Base-by-base conservation (phyloP, 495 filamentous ascomycete species). In the Penicillium diatomitis region DNA sequence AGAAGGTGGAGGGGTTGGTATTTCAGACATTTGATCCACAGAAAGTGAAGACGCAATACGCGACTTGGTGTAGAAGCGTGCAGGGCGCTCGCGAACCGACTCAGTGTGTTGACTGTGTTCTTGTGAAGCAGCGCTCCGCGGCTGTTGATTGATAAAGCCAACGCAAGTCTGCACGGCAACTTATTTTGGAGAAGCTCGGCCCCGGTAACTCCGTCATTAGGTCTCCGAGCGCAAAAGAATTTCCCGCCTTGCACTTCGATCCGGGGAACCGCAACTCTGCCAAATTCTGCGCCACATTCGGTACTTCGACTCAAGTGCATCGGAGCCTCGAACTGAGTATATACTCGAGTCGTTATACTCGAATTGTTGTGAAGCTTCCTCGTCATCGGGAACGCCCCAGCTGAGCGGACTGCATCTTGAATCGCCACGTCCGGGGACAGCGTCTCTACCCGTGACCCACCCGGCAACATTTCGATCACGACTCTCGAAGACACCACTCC, bases 121-220 rank as follows among this genome's bases (percentile, higher is more conserved):
- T 20, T 20, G 20, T 2, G 20, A 20, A 20, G 20, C 20, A 20
- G 20, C 20, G 20, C 20, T 20, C 20, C 0, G 20, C 20, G 20
- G 20, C 20, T 20, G 20, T 20, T 20, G 20, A 20, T 20, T 20
- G 20, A 20, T 2, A 20, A 20, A 20, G 20, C 20, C 20, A 20
- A 20, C 20, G 20, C 20, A 1, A 20, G 20, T 20, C 20, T 20
- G 20, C 20, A 20, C 20, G 20, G 20, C 20, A 20, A 1, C 1
- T 20, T 2, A 20, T 20, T 20, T 20, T 20, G 20, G 40, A 50
- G 60, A 40, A 59, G 62, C 60, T 65, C 60, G 64, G 66, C 52
- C 64, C 68, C 67, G 68, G 56, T 68, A 70, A 68, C 67, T 72
- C 70, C 68, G 67, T 66, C 66, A 67, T 70, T 63, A 53, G 49